Evolutionary conservation across 331 rosid genomes (phyloP).

Genomic region (Acacia pycnantha): DNA sequence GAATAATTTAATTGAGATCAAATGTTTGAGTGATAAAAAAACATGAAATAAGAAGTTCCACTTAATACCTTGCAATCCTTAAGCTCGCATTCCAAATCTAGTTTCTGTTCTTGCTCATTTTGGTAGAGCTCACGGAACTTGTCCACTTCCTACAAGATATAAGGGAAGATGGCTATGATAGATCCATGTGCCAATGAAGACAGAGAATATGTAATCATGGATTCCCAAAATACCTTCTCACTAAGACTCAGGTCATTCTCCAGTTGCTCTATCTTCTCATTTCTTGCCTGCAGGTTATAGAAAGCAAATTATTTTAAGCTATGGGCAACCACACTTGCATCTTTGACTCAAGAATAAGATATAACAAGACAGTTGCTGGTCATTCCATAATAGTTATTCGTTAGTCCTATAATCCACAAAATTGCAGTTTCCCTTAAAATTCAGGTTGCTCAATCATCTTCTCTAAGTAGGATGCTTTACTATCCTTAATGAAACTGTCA

Average conservation of each 20-base stretch:
- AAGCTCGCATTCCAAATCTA: slow-evolving; percentile 68
- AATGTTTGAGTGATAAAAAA: neutral
- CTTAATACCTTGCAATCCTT: slow-evolving; percentile 64
- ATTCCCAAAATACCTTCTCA: slow-evolving; percentile 53
- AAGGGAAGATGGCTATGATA: slow-evolving; percentile 9
- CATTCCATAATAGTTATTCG: neutral
- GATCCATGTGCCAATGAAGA: neutral
- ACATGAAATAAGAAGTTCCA: neutral
- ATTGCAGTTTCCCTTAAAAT: neutral
- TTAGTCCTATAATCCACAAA: neutral
- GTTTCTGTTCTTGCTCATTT: slow-evolving; percentile 76
- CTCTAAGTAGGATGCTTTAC: neutral
- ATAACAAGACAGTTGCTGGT: neutral
- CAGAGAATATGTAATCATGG: slow-evolving; percentile 17
- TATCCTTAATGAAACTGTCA: neutral
- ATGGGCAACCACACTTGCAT: slow-evolving; percentile 10
- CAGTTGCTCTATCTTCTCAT: slow-evolving; percentile 80
- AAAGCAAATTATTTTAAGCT: slow-evolving; percentile 16
- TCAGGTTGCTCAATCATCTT: neutral
- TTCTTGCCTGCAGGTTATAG: slow-evolving; percentile 55
- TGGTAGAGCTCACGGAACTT: slow-evolving; percentile 70
- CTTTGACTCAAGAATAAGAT: neutral
- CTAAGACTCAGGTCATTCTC: slow-evolving; percentile 69
- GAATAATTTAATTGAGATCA: slow-evolving; percentile 20
- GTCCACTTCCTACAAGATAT: slow-evolving; percentile 67